A percentile compares a stretch with the other conserved stretches of the same genome.
These are phyloP conservation scores for Toxicodendron radicans DNA, from an alignment of 345 rosid genomes.

Conservation along the genomic window DNA sequence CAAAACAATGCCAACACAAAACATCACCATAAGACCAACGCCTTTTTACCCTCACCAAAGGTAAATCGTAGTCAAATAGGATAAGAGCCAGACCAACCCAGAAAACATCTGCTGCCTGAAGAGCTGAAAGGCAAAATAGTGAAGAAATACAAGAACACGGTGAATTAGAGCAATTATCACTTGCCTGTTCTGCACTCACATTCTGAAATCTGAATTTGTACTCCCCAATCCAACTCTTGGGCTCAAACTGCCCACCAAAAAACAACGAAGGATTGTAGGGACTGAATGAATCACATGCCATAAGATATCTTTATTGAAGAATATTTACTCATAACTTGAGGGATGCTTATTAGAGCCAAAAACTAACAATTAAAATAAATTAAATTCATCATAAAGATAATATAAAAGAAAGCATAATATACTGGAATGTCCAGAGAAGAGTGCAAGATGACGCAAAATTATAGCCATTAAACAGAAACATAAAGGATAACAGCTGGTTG, in stretches of 20 bases:
- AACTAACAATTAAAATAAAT: background rate
- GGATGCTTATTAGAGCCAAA: background rate
- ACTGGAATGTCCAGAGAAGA: background rate
- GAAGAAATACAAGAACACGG: background rate
- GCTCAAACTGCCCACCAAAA: background rate
- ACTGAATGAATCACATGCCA: background rate
- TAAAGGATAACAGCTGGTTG: background rate
- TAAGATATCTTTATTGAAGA: background rate
- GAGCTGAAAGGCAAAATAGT: background rate
- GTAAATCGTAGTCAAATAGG: too few species aligned
- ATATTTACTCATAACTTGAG: background rate
- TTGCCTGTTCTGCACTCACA: conserved; percentile 3
- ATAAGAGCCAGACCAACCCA: too few species aligned
- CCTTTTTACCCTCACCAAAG: too few species aligned
- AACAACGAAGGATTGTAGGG: too few species aligned
- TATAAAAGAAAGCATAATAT: too few species aligned
- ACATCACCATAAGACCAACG: too few species aligned
- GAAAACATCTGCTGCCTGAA: too few species aligned
- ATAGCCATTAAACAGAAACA: background rate
- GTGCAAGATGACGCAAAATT: background rate
- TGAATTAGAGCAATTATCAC: background rate
- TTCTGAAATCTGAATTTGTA: background rate
- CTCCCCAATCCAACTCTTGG: background rate
- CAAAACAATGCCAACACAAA: too few species aligned
- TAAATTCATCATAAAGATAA: background rate